These are phyloP conservation scores for Fraxinus velutina DNA, from an alignment of 305 asterid species.

Conservation along the genomic window DNA sequence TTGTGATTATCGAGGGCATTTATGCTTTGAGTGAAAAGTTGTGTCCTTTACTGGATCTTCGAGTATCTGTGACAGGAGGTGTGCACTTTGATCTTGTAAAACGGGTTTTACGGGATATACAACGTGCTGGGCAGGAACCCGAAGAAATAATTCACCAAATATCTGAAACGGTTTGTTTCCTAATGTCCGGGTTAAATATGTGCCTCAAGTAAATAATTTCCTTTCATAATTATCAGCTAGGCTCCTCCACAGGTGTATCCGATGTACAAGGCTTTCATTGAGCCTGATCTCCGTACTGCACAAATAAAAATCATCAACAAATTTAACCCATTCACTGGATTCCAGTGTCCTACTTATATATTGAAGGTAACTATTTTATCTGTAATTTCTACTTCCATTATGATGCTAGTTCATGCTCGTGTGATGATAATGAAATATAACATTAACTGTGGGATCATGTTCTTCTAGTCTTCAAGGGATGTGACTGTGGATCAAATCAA, in stretches of 20 bases:
- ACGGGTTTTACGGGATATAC: conserved; percentile 95
- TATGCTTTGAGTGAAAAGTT: conserved; percentile 89
- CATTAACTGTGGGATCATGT: conserved; percentile 26
- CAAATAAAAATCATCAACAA: conserved; percentile 90
- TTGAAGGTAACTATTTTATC: conserved; percentile 58
- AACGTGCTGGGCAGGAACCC: conserved; percentile 97
- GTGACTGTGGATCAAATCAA: conserved; percentile 64
- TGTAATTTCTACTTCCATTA: not conserved
- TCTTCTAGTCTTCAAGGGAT: conserved; percentile 60
- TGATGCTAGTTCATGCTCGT: conserved; percentile 16
- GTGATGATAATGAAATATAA: not conserved
- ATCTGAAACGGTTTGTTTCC: conserved; percentile 84
- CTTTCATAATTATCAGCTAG: conserved; percentile 25
- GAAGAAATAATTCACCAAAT: conserved; percentile 98
- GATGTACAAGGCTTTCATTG: conserved; percentile 96
- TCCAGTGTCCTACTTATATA: conserved; percentile 89
- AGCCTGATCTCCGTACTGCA: conserved; percentile 95
- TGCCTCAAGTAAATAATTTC: conserved; percentile 5
- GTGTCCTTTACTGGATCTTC: conserved; percentile 82
- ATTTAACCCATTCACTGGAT: conserved; percentile 94
- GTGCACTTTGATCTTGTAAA: conserved; percentile 99
- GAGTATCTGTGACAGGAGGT: conserved; percentile 96
- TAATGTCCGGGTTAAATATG: conserved; percentile 19
- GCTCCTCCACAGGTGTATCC: conserved; percentile 81
- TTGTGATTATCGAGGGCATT: conserved; percentile 91